These are phyloP conservation scores for Moringa oleifera DNA, from an alignment of 345 rosid species.

Conservation along the genomic window DNA sequence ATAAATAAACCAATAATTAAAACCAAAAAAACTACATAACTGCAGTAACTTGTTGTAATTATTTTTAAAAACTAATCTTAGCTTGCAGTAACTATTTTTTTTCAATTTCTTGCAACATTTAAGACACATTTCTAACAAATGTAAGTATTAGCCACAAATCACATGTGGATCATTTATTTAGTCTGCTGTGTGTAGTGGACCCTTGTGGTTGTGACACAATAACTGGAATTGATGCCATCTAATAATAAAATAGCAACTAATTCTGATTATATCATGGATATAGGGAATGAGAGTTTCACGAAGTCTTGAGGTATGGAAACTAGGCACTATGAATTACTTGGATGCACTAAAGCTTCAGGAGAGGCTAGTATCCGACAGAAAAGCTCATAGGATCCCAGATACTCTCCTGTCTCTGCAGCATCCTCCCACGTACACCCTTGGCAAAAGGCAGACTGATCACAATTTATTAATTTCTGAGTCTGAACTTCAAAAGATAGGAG, in stretches of 20 bases:
- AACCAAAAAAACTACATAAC: too few species aligned
- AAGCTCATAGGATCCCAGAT: constrained; percentile 48
- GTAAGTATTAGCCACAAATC: neutral
- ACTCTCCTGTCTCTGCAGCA: constrained; percentile 76
- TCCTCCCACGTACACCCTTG: constrained; percentile 80
- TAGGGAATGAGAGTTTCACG: constrained; percentile 58
- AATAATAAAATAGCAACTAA: neutral
- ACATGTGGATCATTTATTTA: neutral
- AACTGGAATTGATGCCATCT: neutral
- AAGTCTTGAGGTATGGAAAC: constrained; percentile 63
- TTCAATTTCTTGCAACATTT: too few species aligned
- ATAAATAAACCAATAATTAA: too few species aligned
- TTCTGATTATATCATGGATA: neutral
- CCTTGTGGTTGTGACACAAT: neutral
- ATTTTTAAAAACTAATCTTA: too few species aligned
- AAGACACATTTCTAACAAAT: too few species aligned
- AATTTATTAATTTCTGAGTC: constrained; percentile 58
- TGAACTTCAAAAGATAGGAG: constrained; percentile 66
- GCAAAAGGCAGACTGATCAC: constrained; percentile 71
- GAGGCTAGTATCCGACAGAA: constrained; percentile 51
- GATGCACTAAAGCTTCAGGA: constrained; percentile 82
- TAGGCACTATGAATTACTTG: constrained; percentile 67
- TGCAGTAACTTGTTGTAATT: too few species aligned
- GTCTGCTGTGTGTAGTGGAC: neutral
- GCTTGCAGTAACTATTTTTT: too few species aligned